Base-by-base conservation (phyloP, 1,284 basidiomycete genomes). In the Leccinum subrobustum region DNA sequence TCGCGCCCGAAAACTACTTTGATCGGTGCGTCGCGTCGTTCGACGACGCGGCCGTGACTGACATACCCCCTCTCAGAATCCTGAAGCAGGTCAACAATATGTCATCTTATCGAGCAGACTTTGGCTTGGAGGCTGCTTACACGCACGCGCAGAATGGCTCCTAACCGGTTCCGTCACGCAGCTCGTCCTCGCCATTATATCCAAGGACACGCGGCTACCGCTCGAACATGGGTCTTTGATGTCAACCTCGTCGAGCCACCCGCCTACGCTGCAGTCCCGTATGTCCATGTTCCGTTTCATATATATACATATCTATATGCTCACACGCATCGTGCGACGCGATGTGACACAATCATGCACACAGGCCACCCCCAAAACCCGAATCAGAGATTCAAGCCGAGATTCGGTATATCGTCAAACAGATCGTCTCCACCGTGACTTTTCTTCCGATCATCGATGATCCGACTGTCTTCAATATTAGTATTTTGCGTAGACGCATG, bases 191-290 rank as follows among this genome's bases (percentile, higher is more conserved):
- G 96, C 93, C 11, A 97, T 99, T 76, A 93, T 99, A 64, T 92
- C 94, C 29, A 94, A 96, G 72, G 96, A 99, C 70, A 91, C 93
- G 16, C 85, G 93, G 52, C 89, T 91, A 62, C 92, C 96, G 1
- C 83, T 98, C 55, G 97, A 99, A 76, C 84, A 64, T 99, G 97
- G 97, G 95, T 98, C 59, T 99, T 99, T 75, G 95, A 98, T 76
- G 85, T 99, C 69, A 90, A 95, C 70, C 83, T 96, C 51, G 81
- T 89, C 35, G 84, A 88, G 60, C 81, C 82, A 50, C 78, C 83
- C 9, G 67, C 79, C 7, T 81, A 83, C 56, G 68, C 76, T 25
- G 68, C 75, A 42, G 81, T 81, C 68, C 71, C 79, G 87, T 89
- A 70, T 62, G 84, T 75, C 12, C 27, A 9, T 18, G 2, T 12